Conservation (phyloP, 495 filamentous ascomycete genomes). For the Copromyces sp. region DNA sequence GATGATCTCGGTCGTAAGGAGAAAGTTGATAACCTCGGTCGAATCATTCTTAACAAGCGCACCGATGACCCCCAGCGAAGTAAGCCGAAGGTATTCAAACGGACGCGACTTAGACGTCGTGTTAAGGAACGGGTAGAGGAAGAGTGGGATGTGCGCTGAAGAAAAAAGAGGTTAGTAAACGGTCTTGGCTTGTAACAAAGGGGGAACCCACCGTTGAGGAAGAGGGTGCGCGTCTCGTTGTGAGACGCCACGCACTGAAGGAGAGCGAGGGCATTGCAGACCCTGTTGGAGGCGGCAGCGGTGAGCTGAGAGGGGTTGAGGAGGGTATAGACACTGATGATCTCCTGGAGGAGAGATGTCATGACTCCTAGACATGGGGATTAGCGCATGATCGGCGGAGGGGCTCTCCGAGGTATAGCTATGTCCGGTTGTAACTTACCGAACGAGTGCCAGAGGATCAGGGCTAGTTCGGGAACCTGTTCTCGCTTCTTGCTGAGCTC, state of each 20-base stretch:
- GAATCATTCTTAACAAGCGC: conserved; percentile 99
- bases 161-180: conserved; percentile 7
- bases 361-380: conserved; percentile 64
- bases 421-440: conserved; percentile 47
- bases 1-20: conserved; percentile 97
- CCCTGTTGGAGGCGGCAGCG: conserved; percentile 89
- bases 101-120: conserved; percentile 97
- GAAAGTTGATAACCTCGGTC: conserved; percentile 96
- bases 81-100: conserved; percentile 96
- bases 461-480: conserved; percentile 89
- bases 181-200: not conserved
- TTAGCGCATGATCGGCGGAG: conserved; percentile 9
- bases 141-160: conserved; percentile 93
- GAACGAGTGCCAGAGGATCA: conserved; percentile 98
- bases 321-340: conserved; percentile 95
- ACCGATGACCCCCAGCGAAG: conserved; percentile 95
- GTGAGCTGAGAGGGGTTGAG: conserved; percentile 96
- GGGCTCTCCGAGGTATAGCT: not conserved
- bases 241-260: conserved; percentile 97
- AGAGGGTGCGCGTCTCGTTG: conserved; percentile 87
- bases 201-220: conserved; percentile 65
- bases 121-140: conserved; percentile 97
- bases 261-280: conserved; percentile 94
- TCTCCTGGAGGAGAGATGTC: conserved; percentile 94
- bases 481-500: conserved; percentile 98